A percentile compares a stretch with the other conserved stretches of the same genome.
Conservation (phyloP, 441 rosid species). For the Hura crepitans region DNA sequence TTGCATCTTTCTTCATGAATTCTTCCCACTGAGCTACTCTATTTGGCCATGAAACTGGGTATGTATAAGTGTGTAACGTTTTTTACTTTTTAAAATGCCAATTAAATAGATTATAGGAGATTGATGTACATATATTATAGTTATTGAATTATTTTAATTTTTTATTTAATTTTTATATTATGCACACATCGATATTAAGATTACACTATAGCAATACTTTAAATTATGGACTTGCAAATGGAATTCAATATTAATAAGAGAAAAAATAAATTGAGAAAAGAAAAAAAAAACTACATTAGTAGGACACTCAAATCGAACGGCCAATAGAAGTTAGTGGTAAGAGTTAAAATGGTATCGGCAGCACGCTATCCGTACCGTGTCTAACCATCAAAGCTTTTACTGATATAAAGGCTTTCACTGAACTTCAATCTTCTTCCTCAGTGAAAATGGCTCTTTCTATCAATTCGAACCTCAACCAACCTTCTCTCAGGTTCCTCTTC, state of each 20-base stretch:
- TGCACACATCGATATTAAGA: too few species aligned
- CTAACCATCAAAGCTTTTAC: background rate
- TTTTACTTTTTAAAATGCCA: too few species aligned
- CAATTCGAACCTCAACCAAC: slow-evolving; percentile 47
- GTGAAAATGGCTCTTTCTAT: slow-evolving; percentile 51
- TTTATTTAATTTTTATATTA: too few species aligned
- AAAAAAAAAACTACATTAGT: too few species aligned
- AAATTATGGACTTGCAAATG: too few species aligned
- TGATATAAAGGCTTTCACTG: background rate
- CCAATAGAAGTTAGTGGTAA: background rate
- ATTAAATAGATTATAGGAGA: too few species aligned
- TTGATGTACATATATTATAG: too few species aligned
- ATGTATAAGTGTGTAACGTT: too few species aligned
- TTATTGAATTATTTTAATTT: too few species aligned
- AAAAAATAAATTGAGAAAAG: too few species aligned
- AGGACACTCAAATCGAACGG: slow-evolving; percentile 1
- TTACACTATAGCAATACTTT: too few species aligned
- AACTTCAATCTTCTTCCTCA: slow-evolving; percentile 6
- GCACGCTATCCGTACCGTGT: background rate
- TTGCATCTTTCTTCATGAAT: background rate
- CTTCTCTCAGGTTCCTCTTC: slow-evolving; percentile 47
- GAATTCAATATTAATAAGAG: too few species aligned
- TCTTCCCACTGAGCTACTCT: background rate
- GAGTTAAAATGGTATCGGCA: background rate
- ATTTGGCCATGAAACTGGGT: background rate